phyloP scores from a whole-genome alignment of 164 flowering plant genomes.

The Magnolia kwangsiensis region DNA sequence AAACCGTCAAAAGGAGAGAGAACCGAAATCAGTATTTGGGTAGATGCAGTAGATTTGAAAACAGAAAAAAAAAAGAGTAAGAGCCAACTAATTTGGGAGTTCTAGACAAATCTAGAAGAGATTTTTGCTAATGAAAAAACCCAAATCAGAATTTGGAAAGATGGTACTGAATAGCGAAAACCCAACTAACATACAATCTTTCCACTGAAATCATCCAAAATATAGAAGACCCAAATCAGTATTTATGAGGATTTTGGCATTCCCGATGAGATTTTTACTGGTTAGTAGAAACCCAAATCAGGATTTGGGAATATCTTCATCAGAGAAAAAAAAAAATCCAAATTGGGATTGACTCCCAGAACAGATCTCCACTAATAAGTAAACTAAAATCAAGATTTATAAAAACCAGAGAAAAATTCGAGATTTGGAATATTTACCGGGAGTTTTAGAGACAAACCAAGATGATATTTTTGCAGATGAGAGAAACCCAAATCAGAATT shows the following conservation, averaged over 20 bases:
- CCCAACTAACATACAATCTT: neutral
- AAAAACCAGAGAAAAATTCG: neutral
- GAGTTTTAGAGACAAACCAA: neutral
- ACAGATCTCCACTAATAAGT: too few species aligned
- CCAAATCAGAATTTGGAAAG: slow-evolving; percentile 12
- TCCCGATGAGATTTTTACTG: neutral
- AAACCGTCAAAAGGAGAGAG: neutral
- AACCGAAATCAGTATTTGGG: neutral
- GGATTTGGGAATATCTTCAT: neutral
- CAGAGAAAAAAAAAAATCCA: neutral
- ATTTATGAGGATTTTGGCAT: neutral
- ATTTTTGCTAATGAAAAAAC: neutral
- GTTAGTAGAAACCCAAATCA: slow-evolving; percentile 1
- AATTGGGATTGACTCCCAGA: neutral
- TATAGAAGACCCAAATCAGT: neutral
- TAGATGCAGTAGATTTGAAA: neutral
- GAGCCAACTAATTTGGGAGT: neutral
- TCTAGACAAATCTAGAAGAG: neutral
- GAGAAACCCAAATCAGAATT: neutral
- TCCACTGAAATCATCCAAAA: neutral
- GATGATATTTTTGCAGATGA: neutral
- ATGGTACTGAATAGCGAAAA: neutral
- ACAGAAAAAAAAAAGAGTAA: neutral
- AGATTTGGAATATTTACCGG: neutral
- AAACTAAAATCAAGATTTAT: neutral